A percentile compares a stretch with the other conserved stretches of the same genome.
phyloP scores from a whole-genome alignment of 805 yeast species.

The Dipodascus geniculatus region DNA sequence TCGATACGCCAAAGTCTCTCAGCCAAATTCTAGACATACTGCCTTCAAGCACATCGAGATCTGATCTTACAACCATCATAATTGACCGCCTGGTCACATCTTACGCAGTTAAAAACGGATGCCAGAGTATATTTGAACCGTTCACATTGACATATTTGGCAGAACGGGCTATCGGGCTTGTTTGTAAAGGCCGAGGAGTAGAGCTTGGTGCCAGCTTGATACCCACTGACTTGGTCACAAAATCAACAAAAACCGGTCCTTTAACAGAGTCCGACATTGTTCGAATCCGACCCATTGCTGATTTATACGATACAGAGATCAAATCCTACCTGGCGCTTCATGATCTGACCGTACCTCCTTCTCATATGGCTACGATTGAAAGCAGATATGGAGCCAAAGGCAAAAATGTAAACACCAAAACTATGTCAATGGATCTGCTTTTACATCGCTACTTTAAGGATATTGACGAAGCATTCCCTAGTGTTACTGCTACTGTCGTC shows the following conservation, averaged over 20 bases:
- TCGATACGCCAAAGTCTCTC: background rate
- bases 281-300: background rate
- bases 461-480: constrained; percentile 71
- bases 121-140: background rate
- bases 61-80: background rate
- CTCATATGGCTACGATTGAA: background rate
- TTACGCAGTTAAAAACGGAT: background rate
- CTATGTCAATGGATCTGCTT: constrained; percentile 73
- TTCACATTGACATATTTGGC: background rate
- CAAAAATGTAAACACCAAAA: constrained; percentile 38
- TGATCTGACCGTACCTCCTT: background rate
- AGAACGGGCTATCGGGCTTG: background rate
- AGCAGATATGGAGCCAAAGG: constrained; percentile 13
- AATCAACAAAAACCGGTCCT: constrained; percentile 29
- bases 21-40: background rate
- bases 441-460: constrained; percentile 58
- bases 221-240: background rate
- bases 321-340: background rate
- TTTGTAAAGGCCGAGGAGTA: background rate
- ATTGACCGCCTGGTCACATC: background rate
- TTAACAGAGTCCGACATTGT: background rate
- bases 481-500: constrained; percentile 85
- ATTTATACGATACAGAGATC: background rate
- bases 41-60: background rate
- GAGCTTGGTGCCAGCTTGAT: background rate